These are phyloP conservation scores for Escallonia herrerae DNA, from an alignment of 129 eudicot species.

Conservation along the genomic window DNA sequence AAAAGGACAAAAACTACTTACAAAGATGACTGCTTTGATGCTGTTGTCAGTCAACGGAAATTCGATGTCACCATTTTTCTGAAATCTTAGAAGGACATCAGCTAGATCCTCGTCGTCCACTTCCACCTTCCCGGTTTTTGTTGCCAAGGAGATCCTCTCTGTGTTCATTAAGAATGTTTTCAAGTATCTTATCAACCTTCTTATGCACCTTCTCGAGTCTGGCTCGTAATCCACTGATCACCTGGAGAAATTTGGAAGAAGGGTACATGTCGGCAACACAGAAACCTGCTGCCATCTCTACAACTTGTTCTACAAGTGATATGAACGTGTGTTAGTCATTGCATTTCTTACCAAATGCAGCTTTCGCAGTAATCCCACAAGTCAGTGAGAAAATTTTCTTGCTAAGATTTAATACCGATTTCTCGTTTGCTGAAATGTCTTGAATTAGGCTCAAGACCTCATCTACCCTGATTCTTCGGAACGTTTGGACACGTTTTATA, in stretches of 20 bases:
- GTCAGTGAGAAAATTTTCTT: constrained; percentile 12
- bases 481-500: constrained; percentile 11
- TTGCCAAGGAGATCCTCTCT: constrained; percentile 3
- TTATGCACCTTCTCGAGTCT: constrained; percentile 15
- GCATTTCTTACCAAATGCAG: constrained; percentile 20
- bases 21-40: constrained; percentile 28
- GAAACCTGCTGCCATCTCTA: constrained; percentile 19
- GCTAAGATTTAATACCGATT: constrained; percentile 13
- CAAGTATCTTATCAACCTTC: constrained; percentile 19
- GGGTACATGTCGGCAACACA: constrained; percentile 28
- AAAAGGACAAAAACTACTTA: constrained; percentile 7
- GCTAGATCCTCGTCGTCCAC: constrained; percentile 20
- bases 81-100: constrained; percentile 25
- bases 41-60: constrained; percentile 14
- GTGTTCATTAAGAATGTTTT: constrained; percentile 21
- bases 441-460: constrained; percentile 9
- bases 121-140: constrained; percentile 8
- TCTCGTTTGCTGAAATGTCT: not conserved
- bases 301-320: constrained; percentile 1
- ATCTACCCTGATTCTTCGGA: constrained; percentile 14
- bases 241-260: constrained; percentile 14
- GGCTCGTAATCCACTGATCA: constrained; percentile 6
- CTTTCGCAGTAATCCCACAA: constrained; percentile 21
- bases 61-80: constrained; percentile 10
- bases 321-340: constrained; percentile 9